Percentiles rank a stretch among this genome's conserved stretches.
These are phyloP conservation scores for Leccinum fallax DNA, from an alignment of 1,284 basidiomycete species.

Conservation along the genomic window DNA sequence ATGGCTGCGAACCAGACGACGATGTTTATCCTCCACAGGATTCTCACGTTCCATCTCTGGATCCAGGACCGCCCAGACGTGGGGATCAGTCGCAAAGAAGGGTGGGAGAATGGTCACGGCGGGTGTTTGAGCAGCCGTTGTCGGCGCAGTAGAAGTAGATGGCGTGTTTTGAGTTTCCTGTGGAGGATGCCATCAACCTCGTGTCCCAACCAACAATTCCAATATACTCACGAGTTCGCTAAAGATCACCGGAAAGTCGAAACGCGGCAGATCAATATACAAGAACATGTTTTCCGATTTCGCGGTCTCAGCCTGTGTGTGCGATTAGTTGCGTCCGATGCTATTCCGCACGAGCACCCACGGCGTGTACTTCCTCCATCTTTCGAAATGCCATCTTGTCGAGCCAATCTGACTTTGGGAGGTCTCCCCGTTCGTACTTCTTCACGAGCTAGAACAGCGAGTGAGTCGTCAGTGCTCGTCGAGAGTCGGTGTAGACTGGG, in stretches of 20 bases:
- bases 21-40: conserved; percentile 96
- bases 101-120: conserved; percentile 49
- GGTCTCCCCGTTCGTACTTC: conserved; percentile 92
- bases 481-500: not conserved
- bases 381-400: conserved; percentile 91
- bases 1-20: conserved; percentile 92
- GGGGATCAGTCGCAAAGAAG: conserved; percentile 60
- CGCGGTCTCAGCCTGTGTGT: conserved; percentile 73
- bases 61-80: conserved; percentile 90
- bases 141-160: conserved; percentile 40
- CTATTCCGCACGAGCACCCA: conserved; percentile 40
- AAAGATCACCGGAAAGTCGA: conserved; percentile 98
- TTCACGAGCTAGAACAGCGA: conserved; percentile 76
- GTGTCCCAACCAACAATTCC: not conserved
- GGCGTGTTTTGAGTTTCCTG: conserved; percentile 41
- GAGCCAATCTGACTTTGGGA: conserved; percentile 95
- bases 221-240: conserved; percentile 71
- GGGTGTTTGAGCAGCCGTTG: conserved; percentile 43
- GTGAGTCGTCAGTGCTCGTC: not conserved
- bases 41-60: conserved; percentile 91
- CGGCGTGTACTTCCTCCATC: conserved; percentile 92
- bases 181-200: conserved; percentile 9
- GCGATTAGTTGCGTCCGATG: not conserved
- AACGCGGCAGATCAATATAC: conserved; percentile 95
- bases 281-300: conserved; percentile 91